These are phyloP conservation scores for Oryza australiensis DNA, from an alignment of 176 grass and related monocot genomes.

Conservation along the genomic window DNA sequence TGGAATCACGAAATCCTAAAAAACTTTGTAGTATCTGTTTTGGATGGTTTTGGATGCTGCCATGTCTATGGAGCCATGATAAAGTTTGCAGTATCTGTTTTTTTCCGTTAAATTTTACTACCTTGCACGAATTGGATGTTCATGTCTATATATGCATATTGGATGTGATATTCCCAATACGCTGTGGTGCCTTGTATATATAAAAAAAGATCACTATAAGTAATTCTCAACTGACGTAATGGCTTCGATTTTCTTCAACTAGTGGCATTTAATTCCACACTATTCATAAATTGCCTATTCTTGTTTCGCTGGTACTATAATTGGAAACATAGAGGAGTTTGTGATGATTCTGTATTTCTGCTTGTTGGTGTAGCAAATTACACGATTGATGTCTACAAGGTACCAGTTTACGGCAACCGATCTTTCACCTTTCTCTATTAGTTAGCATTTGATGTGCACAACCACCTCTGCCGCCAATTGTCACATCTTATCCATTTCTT, in stretches of 20 bases:
- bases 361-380: not conserved
- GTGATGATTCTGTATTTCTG: not conserved
- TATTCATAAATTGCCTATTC: not conserved
- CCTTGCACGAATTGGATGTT: not conserved
- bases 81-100: not conserved
- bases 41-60: not conserved
- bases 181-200: not conserved
- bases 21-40: not conserved
- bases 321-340: not conserved
- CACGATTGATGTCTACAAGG: not conserved
- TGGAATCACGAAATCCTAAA: not conserved
- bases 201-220: slow-evolving; percentile 20
- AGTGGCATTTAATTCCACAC: not conserved
- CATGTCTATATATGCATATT: not conserved
- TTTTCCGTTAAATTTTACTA: not conserved
- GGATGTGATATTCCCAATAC: not conserved
- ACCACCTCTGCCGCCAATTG: not conserved
- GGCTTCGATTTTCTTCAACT: not conserved
- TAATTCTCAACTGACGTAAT: not conserved
- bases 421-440: not conserved
- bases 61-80: not conserved
- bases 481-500: not conserved
- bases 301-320: not conserved
- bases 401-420: not conserved
- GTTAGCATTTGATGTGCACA: not conserved